Conservation (phyloP, 495 filamentous ascomycete species). For the Parathielavia hyrcaniae region DNA sequence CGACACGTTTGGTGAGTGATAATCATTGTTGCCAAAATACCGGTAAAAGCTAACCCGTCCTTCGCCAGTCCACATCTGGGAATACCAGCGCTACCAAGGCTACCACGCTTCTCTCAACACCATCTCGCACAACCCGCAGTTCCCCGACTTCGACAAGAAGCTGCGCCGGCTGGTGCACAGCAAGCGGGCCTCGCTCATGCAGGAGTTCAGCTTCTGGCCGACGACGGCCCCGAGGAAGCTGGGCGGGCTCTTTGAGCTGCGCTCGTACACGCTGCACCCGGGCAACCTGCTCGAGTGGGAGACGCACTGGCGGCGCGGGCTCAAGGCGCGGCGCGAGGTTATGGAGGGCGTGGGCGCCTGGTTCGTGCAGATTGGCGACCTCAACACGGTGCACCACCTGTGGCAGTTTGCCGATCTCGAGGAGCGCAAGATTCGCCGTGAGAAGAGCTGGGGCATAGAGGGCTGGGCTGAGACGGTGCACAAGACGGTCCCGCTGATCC, state of each 20-base stretch:
- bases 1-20: conserved; percentile 82
- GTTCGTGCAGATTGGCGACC: conserved; percentile 96
- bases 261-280: conserved; percentile 93
- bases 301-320: conserved; percentile 90
- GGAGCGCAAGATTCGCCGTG: conserved; percentile 81
- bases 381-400: conserved; percentile 96
- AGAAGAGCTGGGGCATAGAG: conserved; percentile 91
- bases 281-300: conserved; percentile 98
- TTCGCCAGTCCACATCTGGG: conserved; percentile 88
- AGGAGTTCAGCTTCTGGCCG: conserved; percentile 99
- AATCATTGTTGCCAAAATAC: background rate
- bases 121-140: conserved; percentile 74
- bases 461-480: conserved; percentile 98
- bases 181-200: conserved; percentile 90
- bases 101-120: conserved; percentile 87
- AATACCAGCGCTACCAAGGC: conserved; percentile 94
- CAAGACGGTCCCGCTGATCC: conserved; percentile 95
- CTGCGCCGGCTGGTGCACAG: conserved; percentile 72
- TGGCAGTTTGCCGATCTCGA: conserved; percentile 98
- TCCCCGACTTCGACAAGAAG: conserved; percentile 70
- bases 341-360: conserved; percentile 99
- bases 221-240: conserved; percentile 84
- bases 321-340: conserved; percentile 83
- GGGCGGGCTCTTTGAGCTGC: conserved; percentile 91
- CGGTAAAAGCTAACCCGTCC: background rate